Conservation (phyloP, 768 basidiomycete genomes). For the Suillus subaureus region DNA sequence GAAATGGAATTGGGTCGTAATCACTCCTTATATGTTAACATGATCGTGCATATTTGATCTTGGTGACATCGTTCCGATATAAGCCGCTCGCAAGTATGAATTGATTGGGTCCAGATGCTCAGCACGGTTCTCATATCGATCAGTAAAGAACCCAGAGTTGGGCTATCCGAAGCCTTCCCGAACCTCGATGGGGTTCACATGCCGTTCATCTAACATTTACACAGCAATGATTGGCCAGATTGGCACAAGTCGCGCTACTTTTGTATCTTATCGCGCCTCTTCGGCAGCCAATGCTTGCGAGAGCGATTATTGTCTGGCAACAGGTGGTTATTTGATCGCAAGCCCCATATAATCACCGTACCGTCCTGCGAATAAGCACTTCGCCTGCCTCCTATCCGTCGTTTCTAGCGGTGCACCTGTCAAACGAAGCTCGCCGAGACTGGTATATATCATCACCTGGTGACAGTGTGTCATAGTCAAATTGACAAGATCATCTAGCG, state of each 20-base stretch:
- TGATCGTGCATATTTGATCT: background rate
- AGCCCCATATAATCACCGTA: conserved; percentile 1
- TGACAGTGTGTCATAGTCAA: background rate
- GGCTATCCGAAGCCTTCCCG: background rate
- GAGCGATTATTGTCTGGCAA: conserved; percentile 3
- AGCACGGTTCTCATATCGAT: background rate
- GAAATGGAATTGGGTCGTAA: background rate
- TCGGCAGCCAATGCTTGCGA: background rate
- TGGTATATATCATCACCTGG: background rate
- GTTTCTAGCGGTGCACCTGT: background rate
- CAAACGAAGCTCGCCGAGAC: conserved; percentile 6
- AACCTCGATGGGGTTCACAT: background rate
- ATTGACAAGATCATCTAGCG: background rate
- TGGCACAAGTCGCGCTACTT: background rate
- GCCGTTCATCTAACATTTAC: background rate
- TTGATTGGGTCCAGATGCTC: background rate
- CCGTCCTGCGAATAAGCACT: background rate
- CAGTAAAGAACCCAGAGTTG: background rate
- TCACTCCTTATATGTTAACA: background rate
- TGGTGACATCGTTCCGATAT: background rate
- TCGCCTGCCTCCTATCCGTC: conserved; percentile 4
- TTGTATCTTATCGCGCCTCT: background rate
- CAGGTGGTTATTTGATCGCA: background rate
- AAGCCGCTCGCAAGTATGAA: background rate
- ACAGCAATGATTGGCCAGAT: background rate